Evolutionary conservation across 331 rosid species (phyloP).

Genomic region (Dryas integrifolia): DNA sequence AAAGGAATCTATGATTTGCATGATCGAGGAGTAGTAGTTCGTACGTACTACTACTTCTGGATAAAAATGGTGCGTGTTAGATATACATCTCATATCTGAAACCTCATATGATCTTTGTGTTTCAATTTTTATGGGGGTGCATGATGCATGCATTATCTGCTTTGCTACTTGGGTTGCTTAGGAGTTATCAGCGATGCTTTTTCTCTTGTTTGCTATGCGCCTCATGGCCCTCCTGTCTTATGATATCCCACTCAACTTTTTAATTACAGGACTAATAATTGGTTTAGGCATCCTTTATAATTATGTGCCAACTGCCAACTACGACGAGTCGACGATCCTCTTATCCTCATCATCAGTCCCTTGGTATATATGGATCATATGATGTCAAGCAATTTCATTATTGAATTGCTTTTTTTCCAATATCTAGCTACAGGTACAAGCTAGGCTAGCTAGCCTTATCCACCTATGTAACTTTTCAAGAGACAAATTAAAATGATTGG

Average conservation of each 20-base stretch:
- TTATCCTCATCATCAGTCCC: conserved; percentile 6
- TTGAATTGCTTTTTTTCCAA: not conserved
- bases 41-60: conserved; percentile 1
- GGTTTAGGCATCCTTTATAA: not conserved
- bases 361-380: not conserved
- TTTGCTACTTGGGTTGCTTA: not conserved
- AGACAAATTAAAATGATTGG: not conserved
- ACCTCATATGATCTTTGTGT: too few species aligned
- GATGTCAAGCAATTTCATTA: not conserved
- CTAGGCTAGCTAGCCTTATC: not conserved
- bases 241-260: conserved; percentile 1
- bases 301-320: too few species aligned
- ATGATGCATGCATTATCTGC: not conserved
- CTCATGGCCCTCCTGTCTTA: not conserved
- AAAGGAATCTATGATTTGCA: not conserved
- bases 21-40: too few species aligned
- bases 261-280: not conserved
- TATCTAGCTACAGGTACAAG: too few species aligned
- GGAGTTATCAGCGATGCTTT: conserved; percentile 14
- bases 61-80: conserved; percentile 7
- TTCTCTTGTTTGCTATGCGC: conserved; percentile 4
- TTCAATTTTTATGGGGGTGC: too few species aligned
- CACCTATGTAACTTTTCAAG: not conserved
- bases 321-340: not conserved
- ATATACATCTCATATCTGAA: not conserved